A percentile compares a stretch with the other conserved stretches of the same genome.
These are phyloP conservation scores for Osmanthus fragrans DNA, from an alignment of 257 asterid species.

Conservation along the genomic window DNA sequence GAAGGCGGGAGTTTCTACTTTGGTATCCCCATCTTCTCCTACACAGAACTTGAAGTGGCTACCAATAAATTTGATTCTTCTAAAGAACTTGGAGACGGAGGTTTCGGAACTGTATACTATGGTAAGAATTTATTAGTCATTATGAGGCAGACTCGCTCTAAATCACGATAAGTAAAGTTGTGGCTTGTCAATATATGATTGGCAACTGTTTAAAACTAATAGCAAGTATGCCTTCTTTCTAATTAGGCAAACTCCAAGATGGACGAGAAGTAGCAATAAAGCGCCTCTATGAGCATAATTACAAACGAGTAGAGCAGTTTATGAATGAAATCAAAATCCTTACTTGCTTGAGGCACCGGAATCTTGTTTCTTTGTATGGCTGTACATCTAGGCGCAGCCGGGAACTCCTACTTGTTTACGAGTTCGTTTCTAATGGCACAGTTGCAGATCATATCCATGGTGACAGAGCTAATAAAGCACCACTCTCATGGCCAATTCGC, in stretches of 20 bases:
- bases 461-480: slow-evolving; percentile 18
- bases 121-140: slow-evolving; percentile 32
- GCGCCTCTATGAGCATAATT: slow-evolving; percentile 53
- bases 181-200: too few relatives aligned
- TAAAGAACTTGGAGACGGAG: slow-evolving; percentile 59
- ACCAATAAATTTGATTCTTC: slow-evolving; percentile 43
- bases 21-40: slow-evolving; percentile 42
- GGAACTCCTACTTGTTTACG: slow-evolving; percentile 61
- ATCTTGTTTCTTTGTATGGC: slow-evolving; percentile 53
- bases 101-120: slow-evolving; percentile 52
- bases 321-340: slow-evolving; percentile 56
- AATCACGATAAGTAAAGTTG: neutral
- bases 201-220: neutral
- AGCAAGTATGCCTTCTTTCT: neutral
- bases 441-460: slow-evolving; percentile 69
- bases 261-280: slow-evolving; percentile 66
- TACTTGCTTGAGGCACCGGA: slow-evolving; percentile 42
- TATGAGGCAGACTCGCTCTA: neutral
- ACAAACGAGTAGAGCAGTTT: slow-evolving; percentile 50
- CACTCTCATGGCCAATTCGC: slow-evolving; percentile 43
- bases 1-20: slow-evolving; percentile 33
- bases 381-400: slow-evolving; percentile 53
- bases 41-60: slow-evolving; percentile 46
- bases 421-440: slow-evolving; percentile 55
- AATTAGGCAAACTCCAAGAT: slow-evolving; percentile 49